These are phyloP conservation scores for Coniochaeta sp. DNA, from an alignment of 2,329 filamentous ascomycete genomes.

Conservation along the genomic window DNA sequence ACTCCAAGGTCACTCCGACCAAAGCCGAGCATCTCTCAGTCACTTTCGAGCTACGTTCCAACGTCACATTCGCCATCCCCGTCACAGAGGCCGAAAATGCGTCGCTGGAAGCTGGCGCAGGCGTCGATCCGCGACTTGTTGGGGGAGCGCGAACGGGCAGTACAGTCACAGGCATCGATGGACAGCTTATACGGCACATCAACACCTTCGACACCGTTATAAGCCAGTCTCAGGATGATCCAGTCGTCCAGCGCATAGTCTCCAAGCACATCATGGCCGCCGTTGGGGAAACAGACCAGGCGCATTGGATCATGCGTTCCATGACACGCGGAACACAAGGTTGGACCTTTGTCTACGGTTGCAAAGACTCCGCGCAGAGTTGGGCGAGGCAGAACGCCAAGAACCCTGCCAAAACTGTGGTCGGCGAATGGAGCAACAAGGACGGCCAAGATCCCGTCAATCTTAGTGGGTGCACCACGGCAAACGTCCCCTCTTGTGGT, in stretches of 20 bases:
- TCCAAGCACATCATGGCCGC: constrained; percentile 38
- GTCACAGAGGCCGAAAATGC: constrained; percentile 28
- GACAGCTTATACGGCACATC: constrained; percentile 28
- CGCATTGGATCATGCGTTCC: constrained; percentile 38
- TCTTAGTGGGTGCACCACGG: constrained; percentile 27
- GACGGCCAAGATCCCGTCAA: constrained; percentile 36
- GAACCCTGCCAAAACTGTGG: constrained; percentile 26
- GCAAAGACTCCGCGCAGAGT: constrained; percentile 41
- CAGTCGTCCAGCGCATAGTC: constrained; percentile 38
- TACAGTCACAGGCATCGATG: constrained; percentile 7
- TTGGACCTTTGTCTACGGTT: constrained; percentile 47
- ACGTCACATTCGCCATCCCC: constrained; percentile 33
- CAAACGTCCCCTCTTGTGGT: neutral
- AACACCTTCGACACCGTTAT: constrained; percentile 36
- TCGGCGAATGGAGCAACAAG: constrained; percentile 42
- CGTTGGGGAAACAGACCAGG: constrained; percentile 37
- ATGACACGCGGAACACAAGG: constrained; percentile 37
- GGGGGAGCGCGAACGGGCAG: constrained; percentile 13
- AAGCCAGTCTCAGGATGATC: constrained; percentile 41
- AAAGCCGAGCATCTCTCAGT: constrained; percentile 41
- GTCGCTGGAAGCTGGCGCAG: constrained; percentile 14
- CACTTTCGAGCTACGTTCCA: constrained; percentile 37
- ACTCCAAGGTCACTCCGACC: constrained; percentile 34
- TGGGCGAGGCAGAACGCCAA: constrained; percentile 42
- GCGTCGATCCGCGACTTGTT: constrained; percentile 24